These are phyloP conservation scores for Saposhnikovia divaricata DNA, from an alignment of 129 eudicot species.

Conservation along the genomic window DNA sequence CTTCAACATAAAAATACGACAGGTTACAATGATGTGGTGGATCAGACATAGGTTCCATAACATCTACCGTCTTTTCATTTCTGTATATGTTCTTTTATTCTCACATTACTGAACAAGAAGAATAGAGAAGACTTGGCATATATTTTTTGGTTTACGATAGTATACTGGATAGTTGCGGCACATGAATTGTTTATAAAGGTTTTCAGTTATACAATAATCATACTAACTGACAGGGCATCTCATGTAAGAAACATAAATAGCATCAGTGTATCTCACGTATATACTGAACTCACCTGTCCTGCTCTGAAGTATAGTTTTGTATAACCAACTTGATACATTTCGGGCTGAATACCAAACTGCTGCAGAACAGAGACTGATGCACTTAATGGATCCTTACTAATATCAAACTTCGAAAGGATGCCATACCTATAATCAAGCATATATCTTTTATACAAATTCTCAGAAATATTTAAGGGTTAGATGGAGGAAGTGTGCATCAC, in stretches of 20 bases:
- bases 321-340: constrained; percentile 89
- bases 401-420: constrained; percentile 40
- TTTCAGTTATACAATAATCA: not conserved
- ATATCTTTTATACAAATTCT: not conserved
- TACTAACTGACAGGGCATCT: not conserved
- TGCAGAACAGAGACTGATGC: constrained; percentile 65
- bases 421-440: constrained; percentile 59
- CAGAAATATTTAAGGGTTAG: not conserved
- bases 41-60: constrained; percentile 19
- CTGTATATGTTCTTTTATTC: not conserved
- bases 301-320: constrained; percentile 71
- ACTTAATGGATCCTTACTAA: constrained; percentile 66
- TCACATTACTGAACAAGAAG: not conserved
- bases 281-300: constrained; percentile 47
- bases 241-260: not conserved
- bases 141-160: not conserved
- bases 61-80: not conserved
- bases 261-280: not conserved
- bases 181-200: not conserved
- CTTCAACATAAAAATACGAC: not conserved
- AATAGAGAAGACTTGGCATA: not conserved
- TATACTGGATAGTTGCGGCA: not conserved
- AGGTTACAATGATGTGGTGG: not conserved
- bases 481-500: constrained; percentile 23
- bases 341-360: constrained; percentile 63